Percentiles rank a stretch among this genome's conserved stretches.
Conservation (phyloP, 441 rosid genomes). For the Erodium trifolium region DNA sequence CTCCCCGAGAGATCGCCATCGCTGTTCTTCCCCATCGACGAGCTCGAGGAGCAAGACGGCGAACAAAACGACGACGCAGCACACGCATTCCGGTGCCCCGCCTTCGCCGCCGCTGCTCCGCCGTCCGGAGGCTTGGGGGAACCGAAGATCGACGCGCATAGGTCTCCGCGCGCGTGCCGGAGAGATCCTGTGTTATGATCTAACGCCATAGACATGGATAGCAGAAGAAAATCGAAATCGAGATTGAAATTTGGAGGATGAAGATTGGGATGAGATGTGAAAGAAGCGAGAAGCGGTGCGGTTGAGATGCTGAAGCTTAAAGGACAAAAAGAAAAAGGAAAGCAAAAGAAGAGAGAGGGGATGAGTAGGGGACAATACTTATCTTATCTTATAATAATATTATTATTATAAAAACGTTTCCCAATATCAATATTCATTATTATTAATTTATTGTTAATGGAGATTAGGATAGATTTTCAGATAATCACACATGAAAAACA, state of each 20-base stretch:
- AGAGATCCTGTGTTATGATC: not conserved
- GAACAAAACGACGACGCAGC: conserved; percentile 17
- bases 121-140: not conserved
- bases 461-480: no score
- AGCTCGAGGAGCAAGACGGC: conserved; percentile 32
- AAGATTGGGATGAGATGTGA: no score
- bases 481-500: no score
- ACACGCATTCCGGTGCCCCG: conserved; percentile 24
- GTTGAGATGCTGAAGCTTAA: no score
- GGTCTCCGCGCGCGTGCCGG: not conserved
- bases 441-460: no score
- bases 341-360: no score
- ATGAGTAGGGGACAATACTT: no score
- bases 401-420: not conserved
- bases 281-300: no score
- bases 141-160: not conserved
- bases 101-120: conserved; percentile 5
- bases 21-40: conserved; percentile 59
- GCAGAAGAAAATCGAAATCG: no score
- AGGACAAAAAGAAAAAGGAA: no score
- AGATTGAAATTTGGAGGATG: no score
- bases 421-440: not conserved
- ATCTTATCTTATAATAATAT: no score
- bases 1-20: conserved; percentile 21
- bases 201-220: not conserved